A percentile compares a stretch with the other conserved stretches of the same genome.
Conservation (phyloP, 2,329 filamentous ascomycete species). For the Beauveria asiatica region DNA sequence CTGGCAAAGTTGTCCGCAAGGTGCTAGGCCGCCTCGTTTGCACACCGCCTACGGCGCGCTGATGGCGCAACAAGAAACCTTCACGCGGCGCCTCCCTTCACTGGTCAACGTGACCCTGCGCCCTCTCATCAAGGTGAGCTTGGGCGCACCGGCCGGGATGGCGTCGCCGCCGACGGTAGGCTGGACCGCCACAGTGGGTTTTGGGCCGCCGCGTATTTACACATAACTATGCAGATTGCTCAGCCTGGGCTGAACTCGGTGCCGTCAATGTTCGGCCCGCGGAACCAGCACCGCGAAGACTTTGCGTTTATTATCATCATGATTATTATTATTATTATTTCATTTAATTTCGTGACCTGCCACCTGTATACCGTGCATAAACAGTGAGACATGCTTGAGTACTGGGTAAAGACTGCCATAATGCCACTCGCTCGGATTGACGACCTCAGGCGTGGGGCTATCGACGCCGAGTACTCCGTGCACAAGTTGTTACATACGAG, state of each 20-base stretch:
- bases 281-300: not conserved
- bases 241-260: not conserved
- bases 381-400: no score
- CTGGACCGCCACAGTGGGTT: not conserved
- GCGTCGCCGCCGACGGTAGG: not conserved
- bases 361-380: not conserved
- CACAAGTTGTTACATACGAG: no score
- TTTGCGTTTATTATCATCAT: not conserved
- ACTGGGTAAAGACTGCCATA: no score
- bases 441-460: not conserved
- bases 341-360: not conserved
- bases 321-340: not conserved
- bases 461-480: not conserved
- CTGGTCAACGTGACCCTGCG: not conserved
- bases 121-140: not conserved
- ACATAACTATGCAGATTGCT: not conserved
- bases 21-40: no score
- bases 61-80: not conserved
- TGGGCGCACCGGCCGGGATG: not conserved
- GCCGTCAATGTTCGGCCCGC: not conserved
- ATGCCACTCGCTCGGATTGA: not conserved
- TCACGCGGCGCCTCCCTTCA: not conserved
- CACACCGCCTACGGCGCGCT: not conserved
- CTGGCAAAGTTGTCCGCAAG: no score
- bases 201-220: not conserved